Percentiles rank a stretch among this genome's conserved stretches.
Conservation (phyloP, 2,329 filamentous ascomycete species). For the Trichophyton rubrum region DNA sequence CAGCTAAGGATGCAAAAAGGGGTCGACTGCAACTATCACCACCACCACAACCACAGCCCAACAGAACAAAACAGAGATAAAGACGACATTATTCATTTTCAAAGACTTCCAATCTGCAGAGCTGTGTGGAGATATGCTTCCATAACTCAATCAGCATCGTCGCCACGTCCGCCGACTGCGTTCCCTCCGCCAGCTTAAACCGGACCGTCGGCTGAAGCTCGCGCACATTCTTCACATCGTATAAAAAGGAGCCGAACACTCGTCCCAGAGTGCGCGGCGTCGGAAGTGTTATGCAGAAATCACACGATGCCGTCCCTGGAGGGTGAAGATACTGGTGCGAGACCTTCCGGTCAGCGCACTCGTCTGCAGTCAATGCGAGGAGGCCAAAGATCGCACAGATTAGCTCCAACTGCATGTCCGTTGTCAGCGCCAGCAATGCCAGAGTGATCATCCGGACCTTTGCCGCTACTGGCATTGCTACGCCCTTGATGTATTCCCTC, state of each 20-base stretch:
- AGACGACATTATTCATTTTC: neutral
- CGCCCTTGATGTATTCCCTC: slow-evolving; percentile 16
- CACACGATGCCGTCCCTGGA: slow-evolving; percentile 13
- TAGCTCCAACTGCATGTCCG: slow-evolving; percentile 28
- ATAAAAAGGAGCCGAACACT: slow-evolving; percentile 24
- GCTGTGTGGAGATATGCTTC: slow-evolving; percentile 24
- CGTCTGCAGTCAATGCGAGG: slow-evolving; percentile 22
- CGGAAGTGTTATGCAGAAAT: slow-evolving; percentile 16
- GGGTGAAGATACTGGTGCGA: slow-evolving; percentile 13
- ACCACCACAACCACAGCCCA: neutral
- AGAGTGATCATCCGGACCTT: slow-evolving; percentile 26
- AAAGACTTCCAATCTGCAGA: slow-evolving; percentile 21
- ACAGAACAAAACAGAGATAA: neutral
- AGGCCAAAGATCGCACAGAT: slow-evolving; percentile 32
- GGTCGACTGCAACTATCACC: neutral
- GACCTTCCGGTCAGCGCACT: slow-evolving; percentile 13
- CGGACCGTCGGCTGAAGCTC: slow-evolving; percentile 8
- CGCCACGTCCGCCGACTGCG: slow-evolving; percentile 20
- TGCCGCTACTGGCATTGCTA: slow-evolving; percentile 15
- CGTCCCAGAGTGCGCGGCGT: slow-evolving; percentile 21
- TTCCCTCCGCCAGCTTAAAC: slow-evolving; percentile 10
- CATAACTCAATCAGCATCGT: slow-evolving; percentile 26
- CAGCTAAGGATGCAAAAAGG: neutral
- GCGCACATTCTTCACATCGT: neutral
- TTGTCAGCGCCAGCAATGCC: slow-evolving; percentile 27